phyloP scores from a whole-genome alignment of 1,139 yeast species.

The Debaryomycetaceae sp. region DNA sequence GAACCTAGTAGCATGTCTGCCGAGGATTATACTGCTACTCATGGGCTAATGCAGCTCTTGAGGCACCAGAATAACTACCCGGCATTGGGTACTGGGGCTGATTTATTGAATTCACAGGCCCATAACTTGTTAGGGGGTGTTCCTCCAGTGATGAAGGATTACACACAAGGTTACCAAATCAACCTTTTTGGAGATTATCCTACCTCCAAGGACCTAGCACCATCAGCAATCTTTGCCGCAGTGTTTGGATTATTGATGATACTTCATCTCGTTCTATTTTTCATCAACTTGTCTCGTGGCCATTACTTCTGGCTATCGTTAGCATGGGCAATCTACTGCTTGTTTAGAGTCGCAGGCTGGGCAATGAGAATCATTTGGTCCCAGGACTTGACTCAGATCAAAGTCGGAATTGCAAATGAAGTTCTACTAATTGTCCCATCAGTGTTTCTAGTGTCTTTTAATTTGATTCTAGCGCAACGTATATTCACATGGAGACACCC shows the following conservation, averaged over 20 bases:
- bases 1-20: slow-evolving; percentile 1
- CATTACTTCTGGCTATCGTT: slow-evolving; percentile 61
- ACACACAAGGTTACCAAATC: slow-evolving; percentile 40
- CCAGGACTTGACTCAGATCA: slow-evolving; percentile 39
- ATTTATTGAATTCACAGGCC: slow-evolving; percentile 27
- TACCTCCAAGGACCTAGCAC: slow-evolving; percentile 51
- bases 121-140: slow-evolving; percentile 24
- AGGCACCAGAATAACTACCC: slow-evolving; percentile 35
- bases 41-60: slow-evolving; percentile 33
- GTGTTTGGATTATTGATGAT: slow-evolving; percentile 48
- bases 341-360: slow-evolving; percentile 57
- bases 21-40: slow-evolving; percentile 16
- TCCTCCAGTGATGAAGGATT: slow-evolving; percentile 34
- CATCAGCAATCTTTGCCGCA: slow-evolving; percentile 56
- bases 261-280: slow-evolving; percentile 48
- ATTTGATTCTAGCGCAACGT: slow-evolving; percentile 70
- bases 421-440: slow-evolving; percentile 58
- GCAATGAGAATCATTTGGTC: slow-evolving; percentile 62
- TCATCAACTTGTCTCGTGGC: slow-evolving; percentile 52
- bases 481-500: slow-evolving; percentile 84
- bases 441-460: slow-evolving; percentile 52
- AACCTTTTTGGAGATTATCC: slow-evolving; percentile 71
- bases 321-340: slow-evolving; percentile 52
- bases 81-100: slow-evolving; percentile 51
- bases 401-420: slow-evolving; percentile 56